Conservation (phyloP, 306 rosid species). For the Fragaria nilgerrensis region DNA sequence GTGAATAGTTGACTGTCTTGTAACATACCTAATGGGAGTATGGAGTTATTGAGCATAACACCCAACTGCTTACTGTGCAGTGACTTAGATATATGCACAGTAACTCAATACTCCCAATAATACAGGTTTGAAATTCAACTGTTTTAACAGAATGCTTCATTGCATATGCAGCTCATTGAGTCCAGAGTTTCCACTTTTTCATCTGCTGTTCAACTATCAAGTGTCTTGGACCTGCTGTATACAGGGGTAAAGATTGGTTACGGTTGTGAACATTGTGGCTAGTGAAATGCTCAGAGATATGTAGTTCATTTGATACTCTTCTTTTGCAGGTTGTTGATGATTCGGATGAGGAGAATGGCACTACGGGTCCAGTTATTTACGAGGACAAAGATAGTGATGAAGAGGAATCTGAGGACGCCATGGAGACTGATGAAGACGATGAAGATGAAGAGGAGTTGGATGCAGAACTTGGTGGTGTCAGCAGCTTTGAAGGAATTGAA, state of each 20-base stretch:
- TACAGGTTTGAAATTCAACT: not conserved
- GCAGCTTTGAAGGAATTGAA: conserved; percentile 50
- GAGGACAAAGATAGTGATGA: conserved; percentile 68
- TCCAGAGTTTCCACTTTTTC: conserved; percentile 72
- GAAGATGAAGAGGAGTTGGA: conserved; percentile 34
- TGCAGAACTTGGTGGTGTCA: conserved; percentile 38
- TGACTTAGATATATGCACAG: no score
- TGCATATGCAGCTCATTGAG: conserved; percentile 59
- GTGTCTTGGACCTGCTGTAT: conserved; percentile 59
- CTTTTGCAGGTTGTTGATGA: conserved; percentile 50
- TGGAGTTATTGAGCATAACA: no score
- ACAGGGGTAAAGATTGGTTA: conserved; percentile 43
- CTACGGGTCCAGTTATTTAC: conserved; percentile 43
- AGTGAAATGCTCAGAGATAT: not conserved
- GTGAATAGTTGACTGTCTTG: not conserved
- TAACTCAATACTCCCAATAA: no score
- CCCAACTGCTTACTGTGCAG: no score
- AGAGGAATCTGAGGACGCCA: conserved; percentile 53
- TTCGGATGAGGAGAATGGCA: conserved; percentile 40
- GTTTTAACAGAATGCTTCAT: not conserved
- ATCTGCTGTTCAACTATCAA: conserved; percentile 63
- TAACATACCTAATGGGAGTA: not conserved
- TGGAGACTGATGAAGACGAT: conserved; percentile 60
- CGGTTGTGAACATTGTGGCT: conserved; percentile 8
- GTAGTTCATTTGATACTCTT: conserved; percentile 7